These are phyloP conservation scores for Cystofilobasidium capitatum DNA, from an alignment of 768 basidiomycete species.

Conservation along the genomic window DNA sequence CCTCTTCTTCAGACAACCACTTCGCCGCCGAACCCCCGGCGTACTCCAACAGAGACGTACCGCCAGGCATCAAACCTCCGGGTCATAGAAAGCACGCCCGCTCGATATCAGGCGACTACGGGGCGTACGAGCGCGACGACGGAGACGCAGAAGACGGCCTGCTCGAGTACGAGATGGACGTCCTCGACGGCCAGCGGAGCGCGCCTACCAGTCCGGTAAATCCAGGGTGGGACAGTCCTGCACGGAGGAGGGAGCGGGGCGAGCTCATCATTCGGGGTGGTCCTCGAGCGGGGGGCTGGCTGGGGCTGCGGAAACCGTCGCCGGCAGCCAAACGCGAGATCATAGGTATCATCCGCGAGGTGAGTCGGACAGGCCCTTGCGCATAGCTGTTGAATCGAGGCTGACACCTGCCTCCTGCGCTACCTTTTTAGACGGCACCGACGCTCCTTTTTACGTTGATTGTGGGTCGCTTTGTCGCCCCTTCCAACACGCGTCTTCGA, in stretches of 20 bases:
- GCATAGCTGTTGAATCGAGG: neutral
- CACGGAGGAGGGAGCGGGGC: neutral
- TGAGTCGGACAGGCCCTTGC: constrained; percentile 20
- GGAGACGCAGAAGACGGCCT: constrained; percentile 10
- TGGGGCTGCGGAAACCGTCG: constrained; percentile 7
- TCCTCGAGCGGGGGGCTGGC: neutral
- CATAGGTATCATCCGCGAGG: constrained; percentile 35
- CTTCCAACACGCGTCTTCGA: no score
- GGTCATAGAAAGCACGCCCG: neutral
- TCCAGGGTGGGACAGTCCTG: constrained; percentile 1
- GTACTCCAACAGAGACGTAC: neutral
- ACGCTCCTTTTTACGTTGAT: constrained; percentile 73
- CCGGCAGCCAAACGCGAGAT: constrained; percentile 29
- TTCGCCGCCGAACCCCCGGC: neutral
- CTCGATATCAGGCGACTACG: neutral
- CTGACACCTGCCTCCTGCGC: neutral
- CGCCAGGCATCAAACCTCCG: neutral
- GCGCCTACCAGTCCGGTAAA: neutral
- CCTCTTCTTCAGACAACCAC: neutral
- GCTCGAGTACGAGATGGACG: constrained; percentile 21
- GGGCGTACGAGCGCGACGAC: constrained; percentile 3
- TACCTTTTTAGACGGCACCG: constrained; percentile 58
- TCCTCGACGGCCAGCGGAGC: constrained; percentile 6
- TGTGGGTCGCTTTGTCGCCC: neutral
- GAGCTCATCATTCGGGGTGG: constrained; percentile 14